phyloP scores from a whole-genome alignment of 345 rosid genomes.

The Eucalyptus decipiens region DNA sequence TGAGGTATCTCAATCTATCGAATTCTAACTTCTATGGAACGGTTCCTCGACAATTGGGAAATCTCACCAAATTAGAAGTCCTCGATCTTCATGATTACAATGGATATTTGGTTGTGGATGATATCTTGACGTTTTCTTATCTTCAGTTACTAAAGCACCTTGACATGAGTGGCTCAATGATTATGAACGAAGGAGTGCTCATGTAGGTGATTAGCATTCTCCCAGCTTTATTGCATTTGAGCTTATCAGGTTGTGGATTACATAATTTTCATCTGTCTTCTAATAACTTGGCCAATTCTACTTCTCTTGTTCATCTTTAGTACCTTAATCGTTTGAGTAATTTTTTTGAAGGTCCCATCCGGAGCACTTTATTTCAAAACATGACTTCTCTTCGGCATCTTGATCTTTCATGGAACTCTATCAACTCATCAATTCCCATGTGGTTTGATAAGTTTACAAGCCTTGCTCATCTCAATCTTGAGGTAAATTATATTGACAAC shows the following conservation, averaged over 20 bases:
- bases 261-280: too few relatives aligned
- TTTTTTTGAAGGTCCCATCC: background rate
- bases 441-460: background rate
- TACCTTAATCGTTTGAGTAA: background rate
- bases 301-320: background rate
- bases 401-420: background rate
- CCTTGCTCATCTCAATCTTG: background rate
- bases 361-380: accelerated
- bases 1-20: too few relatives aligned
- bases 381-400: accelerated
- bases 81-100: too few relatives aligned
- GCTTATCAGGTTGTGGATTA: background rate
- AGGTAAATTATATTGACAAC: background rate
- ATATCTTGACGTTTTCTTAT: accelerated
- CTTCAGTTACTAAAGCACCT: background rate
- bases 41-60: too few relatives aligned
- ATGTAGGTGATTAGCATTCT: background rate
- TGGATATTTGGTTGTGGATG: too few relatives aligned
- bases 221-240: background rate
- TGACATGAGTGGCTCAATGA: background rate
- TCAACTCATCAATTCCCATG: background rate
- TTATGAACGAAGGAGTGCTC: background rate
- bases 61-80: too few relatives aligned
- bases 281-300: background rate
- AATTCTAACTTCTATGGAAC: too few relatives aligned